Evolutionary conservation across 1,139 yeast species (phyloP).

Genomic region (Debaryomycetaceae sp.): DNA sequence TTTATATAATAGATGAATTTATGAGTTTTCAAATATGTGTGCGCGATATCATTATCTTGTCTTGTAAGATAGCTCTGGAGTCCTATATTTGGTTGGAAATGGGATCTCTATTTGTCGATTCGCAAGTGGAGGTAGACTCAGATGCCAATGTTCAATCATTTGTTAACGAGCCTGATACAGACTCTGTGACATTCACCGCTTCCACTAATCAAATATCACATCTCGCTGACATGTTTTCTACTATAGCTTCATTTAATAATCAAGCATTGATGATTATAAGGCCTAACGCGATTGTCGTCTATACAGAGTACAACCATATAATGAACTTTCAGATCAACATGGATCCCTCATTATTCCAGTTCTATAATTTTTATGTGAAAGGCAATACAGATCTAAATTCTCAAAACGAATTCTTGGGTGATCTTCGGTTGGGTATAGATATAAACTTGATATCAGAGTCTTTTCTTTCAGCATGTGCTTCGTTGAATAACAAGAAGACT

Average conservation of each 20-base stretch:
- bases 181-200: constrained; percentile 23
- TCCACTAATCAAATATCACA: constrained; percentile 39
- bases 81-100: background rate
- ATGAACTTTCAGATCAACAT: constrained; percentile 32
- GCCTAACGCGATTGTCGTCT: constrained; percentile 30
- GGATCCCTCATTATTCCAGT: constrained; percentile 35
- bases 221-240: constrained; percentile 34
- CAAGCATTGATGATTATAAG: constrained; percentile 37
- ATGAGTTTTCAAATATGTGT: background rate
- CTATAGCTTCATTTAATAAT: constrained; percentile 28
- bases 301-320: constrained; percentile 38
- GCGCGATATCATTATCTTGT: background rate
- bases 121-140: background rate
- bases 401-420: constrained; percentile 10
- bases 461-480: constrained; percentile 25
- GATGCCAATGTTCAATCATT: background rate
- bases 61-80: background rate
- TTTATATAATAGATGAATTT: background rate
- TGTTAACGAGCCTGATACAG: background rate
- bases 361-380: constrained; percentile 20
- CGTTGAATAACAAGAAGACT: constrained; percentile 1
- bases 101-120: constrained; percentile 3
- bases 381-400: constrained; percentile 6
- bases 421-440: constrained; percentile 38
- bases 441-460: constrained; percentile 32